Conservation (phyloP, 2,329 filamentous ascomycete species). For the Xylaria sp. region DNA sequence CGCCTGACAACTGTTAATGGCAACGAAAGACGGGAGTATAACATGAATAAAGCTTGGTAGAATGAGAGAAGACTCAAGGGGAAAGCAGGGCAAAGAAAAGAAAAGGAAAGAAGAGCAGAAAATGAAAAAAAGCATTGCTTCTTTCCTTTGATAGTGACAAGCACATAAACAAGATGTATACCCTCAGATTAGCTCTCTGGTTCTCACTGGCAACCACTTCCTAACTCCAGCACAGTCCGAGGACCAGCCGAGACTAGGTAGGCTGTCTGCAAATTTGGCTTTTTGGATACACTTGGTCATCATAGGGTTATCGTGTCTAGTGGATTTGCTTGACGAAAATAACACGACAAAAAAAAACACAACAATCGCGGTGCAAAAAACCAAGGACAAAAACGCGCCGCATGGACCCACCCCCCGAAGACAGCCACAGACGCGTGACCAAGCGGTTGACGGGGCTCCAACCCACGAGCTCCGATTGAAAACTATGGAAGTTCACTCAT, state of each 20-base stretch:
- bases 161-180: slow-evolving; percentile 39
- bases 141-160: neutral
- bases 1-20: neutral
- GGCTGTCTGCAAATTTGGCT: slow-evolving; percentile 68
- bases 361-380: no score
- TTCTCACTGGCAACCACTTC: slow-evolving; percentile 63
- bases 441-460: slow-evolving; percentile 37
- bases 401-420: slow-evolving; percentile 25
- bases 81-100: no score
- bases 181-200: slow-evolving; percentile 69
- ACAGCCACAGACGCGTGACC: slow-evolving; percentile 39
- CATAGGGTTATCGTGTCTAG: slow-evolving; percentile 56
- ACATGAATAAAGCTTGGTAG: neutral
- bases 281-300: slow-evolving; percentile 65
- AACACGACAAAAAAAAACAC: slow-evolving; percentile 31
- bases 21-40: no score
- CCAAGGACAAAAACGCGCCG: slow-evolving; percentile 17
- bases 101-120: neutral
- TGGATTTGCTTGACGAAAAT: slow-evolving; percentile 37
- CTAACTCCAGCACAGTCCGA: slow-evolving; percentile 32
- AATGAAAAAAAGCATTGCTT: neutral
- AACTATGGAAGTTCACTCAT: slow-evolving; percentile 56
- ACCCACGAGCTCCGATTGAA: slow-evolving; percentile 64
- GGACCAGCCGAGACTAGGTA: slow-evolving; percentile 38
- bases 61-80: neutral